Conservation (phyloP, 768 basidiomycete genomes). For the Lactarius pseudohatsudake region DNA sequence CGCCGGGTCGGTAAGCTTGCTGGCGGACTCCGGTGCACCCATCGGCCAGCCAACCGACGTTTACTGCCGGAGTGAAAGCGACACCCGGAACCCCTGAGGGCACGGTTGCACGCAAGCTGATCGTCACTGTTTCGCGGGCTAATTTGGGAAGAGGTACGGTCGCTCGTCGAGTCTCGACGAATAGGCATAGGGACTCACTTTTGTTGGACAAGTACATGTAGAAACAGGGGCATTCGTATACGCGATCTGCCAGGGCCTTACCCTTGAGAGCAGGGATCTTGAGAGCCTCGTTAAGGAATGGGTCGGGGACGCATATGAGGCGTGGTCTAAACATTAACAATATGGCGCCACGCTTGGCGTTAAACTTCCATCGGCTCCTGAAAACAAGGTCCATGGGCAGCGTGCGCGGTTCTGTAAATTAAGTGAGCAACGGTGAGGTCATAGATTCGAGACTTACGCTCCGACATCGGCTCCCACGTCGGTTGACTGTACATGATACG, state of each 20-base stretch:
- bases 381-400: neutral
- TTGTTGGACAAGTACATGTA: slow-evolving; percentile 22
- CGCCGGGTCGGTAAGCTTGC: neutral
- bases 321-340: slow-evolving; percentile 14
- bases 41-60: slow-evolving; percentile 8
- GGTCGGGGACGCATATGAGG: slow-evolving; percentile 5
- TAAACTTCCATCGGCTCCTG: slow-evolving; percentile 13
- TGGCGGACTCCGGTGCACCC: slow-evolving; percentile 16
- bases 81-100: neutral
- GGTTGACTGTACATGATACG: slow-evolving; percentile 8
- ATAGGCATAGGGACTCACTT: neutral
- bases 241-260: slow-evolving; percentile 7
- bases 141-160: no score
- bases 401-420: neutral
- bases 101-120: slow-evolving; percentile 6
- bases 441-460: slow-evolving; percentile 7
- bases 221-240: slow-evolving; percentile 13
- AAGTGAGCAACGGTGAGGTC: neutral
- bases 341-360: slow-evolving; percentile 17
- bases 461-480: neutral
- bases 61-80: neutral
- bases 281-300: slow-evolving; percentile 1
- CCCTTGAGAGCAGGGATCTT: slow-evolving; percentile 3
- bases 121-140: slow-evolving; percentile 12
- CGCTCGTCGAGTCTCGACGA: no score